Evolutionary conservation across 2,329 filamentous ascomycete genomes (phyloP), one percentile per base, ranked within the genome.

Genomic region (Trichoderma afroharzianum): DNA sequence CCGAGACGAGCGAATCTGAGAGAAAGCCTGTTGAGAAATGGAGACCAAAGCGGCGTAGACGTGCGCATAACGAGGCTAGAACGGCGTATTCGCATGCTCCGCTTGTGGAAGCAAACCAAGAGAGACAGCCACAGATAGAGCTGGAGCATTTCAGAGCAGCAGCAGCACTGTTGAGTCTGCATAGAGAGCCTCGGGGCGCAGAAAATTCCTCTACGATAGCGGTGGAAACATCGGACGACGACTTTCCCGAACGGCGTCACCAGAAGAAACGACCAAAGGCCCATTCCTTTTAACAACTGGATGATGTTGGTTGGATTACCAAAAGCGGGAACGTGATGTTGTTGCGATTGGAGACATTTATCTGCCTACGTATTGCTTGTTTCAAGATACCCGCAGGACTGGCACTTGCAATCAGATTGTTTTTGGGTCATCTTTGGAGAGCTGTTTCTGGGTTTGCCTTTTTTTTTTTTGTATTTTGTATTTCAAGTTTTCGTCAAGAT

Each of bases 91-190:
- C 43, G 18, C 59, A 15, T 6, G n/a, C 15, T 15, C 39, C 36
- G 12, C 18, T 26, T 6, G 8, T 59, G 55, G 70, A 71, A 28
- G 43, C 28, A 14, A 21, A 47, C 3, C 3, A n/a, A 7, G 43
- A 18, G 61, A 62, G 21, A 6, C 43, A 11, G 15, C 57, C 43
- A 3, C 58, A 47, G 21, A 55, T 58, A 18, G 71, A 72, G 15
- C 21, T 70, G 32, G 71, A 72, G 11, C 57, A 67, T 1, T 67
- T 71, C 26, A 70, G 58, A n/a, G 74, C 72, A 11, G 74, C 74
- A 0, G 72, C 33, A 12, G 71, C 63, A 6, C 68, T 75, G 24
- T 39, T 75, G 53, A 72, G 72, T 12, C 30, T 75, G 12, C 71
- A 71, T 4, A 62, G 47, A 28, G 73, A 74, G 6, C 9, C 30